A percentile compares a stretch with the other conserved stretches of the same genome.
These are phyloP conservation scores for Puccinia novopanici DNA, from an alignment of 1,284 basidiomycete genomes.

Conservation along the genomic window DNA sequence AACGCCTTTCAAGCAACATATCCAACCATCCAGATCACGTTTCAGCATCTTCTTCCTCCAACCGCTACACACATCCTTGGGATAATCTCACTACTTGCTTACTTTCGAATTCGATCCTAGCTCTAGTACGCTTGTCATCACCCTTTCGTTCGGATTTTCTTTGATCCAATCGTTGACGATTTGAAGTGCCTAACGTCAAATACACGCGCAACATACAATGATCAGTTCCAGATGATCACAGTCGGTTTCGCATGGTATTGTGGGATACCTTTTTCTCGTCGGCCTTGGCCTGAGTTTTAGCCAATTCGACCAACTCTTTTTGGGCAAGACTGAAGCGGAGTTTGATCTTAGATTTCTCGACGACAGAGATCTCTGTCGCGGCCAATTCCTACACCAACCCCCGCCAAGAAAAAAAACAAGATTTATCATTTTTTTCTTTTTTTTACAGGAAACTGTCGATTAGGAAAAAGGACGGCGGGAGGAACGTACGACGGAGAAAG, in stretches of 20 bases:
- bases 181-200: conserved; percentile 40
- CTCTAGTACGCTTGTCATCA: conserved; percentile 36
- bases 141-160: conserved; percentile 34
- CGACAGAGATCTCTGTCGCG: conserved; percentile 81
- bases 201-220: no score
- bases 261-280: conserved; percentile 60
- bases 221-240: no score
- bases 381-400: conserved; percentile 70
- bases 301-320: conserved; percentile 80
- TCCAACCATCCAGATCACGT: not conserved
- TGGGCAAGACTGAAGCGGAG: conserved; percentile 73
- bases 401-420: not conserved
- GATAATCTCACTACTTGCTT: not conserved
- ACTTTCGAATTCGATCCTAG: conserved; percentile 48
- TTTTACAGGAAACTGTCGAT: not conserved
- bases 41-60: no score
- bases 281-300: conserved; percentile 77
- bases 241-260: not conserved
- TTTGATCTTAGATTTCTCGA: conserved; percentile 78
- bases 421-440: not conserved
- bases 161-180: conserved; percentile 43
- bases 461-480: not conserved
- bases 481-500: conserved; percentile 63
- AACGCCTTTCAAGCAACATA: conserved; percentile 68
- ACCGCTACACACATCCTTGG: not conserved